Base-by-base conservation (phyloP, 2,329 filamentous ascomycete species). In the Cercospora zeina region DNA sequence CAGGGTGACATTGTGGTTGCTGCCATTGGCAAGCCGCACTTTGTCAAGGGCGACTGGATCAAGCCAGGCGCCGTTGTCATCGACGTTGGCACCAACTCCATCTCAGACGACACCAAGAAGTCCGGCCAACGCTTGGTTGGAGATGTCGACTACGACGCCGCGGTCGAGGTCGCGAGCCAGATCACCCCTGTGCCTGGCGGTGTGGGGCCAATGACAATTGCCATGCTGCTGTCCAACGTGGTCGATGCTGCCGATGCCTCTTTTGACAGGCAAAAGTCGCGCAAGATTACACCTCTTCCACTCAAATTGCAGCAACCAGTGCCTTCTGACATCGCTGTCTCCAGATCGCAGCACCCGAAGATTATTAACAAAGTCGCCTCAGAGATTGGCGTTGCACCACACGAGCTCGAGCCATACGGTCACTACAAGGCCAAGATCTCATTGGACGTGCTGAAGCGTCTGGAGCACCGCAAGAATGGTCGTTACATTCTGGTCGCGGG, bases 161-260 rank as follows among this genome's bases (percentile, higher is more conserved):
- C 93, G 14, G 84, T 83, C 14, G 83, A 96, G 74, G 89, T 97
- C 45, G 95, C 93, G 19, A 96, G 93, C 2, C 85, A 90, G 72
- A 97, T 99, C 73, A 99, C 95, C 2, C 95, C 95, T 1, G 95
- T 99, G 1, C 95, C 95, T 1, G 95, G 95, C 61, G 95, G 95
- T 76, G 95, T 99, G 62, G 95, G 95, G 0, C 95, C 95, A 55
- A 99, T 99, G 95, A 99, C 95, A 2, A 93, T 99, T 66, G 95
- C 95, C 63, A 99, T 99, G 95, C 83, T 99, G 53, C 81, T 99
- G 71, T 90, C 96, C 77, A 99, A 99, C 73, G 93, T 97, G 8
- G 89, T 97, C 59, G 89, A 93, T 69, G 88, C 93, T 34, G 89
- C 95, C 36, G 89, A 87, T 54, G 80, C 85, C 61, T 93, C 91